These are phyloP conservation scores for Leonotis leonurus DNA, from an alignment of 257 asterid species.

Conservation along the genomic window DNA sequence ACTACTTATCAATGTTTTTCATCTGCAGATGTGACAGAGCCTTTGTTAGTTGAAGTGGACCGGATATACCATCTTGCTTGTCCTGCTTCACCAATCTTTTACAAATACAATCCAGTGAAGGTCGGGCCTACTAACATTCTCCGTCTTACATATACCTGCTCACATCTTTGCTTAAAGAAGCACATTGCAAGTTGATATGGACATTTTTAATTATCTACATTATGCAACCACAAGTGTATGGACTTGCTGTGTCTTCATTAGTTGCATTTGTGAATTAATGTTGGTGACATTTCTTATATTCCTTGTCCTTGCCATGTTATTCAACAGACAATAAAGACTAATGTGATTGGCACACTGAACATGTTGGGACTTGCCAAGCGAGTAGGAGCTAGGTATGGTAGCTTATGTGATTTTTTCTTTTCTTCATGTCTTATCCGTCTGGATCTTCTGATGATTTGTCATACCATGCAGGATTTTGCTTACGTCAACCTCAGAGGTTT, in stretches of 20 bases:
- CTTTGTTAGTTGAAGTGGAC: slow-evolving; percentile 88
- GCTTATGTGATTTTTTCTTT: background rate
- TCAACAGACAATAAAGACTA: slow-evolving; percentile 85
- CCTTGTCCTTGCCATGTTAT: background rate
- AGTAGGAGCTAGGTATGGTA: slow-evolving; percentile 85
- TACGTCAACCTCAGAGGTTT: slow-evolving; percentile 95
- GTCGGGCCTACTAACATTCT: slow-evolving; percentile 23
- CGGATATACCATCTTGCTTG: slow-evolving; percentile 97
- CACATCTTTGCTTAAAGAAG: background rate
- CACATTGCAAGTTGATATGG: background rate
- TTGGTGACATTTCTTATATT: background rate
- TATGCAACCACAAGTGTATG: background rate
- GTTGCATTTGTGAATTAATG: background rate
- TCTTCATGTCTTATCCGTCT: background rate
- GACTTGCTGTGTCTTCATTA: background rate
- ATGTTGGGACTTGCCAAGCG: slow-evolving; percentile 99
- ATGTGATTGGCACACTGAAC: slow-evolving; percentile 90
- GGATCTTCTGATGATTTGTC: background rate
- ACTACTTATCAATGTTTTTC: background rate
- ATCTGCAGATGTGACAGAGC: slow-evolving; percentile 78
- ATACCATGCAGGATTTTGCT: slow-evolving; percentile 59
- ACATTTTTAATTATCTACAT: background rate
- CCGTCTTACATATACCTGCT: background rate
- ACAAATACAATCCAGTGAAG: slow-evolving; percentile 97
- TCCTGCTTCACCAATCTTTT: slow-evolving; percentile 98